Percentiles rank a stretch among this genome's conserved stretches.
These are phyloP conservation scores for Penicillium salamii DNA, from an alignment of 495 filamentous ascomycete species.

Conservation along the genomic window DNA sequence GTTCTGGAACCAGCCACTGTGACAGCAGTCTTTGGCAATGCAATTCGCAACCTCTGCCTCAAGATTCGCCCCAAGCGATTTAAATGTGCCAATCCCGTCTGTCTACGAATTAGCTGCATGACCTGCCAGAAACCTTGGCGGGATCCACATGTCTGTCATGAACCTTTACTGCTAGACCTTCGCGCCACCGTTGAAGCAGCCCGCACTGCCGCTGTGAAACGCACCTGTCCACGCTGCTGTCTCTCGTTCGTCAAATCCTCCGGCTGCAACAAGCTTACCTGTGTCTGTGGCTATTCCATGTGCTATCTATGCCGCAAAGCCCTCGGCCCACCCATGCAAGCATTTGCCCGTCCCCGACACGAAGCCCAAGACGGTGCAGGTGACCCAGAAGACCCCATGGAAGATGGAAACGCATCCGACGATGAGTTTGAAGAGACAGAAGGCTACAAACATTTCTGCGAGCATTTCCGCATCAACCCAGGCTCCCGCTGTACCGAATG, in stretches of 20 bases:
- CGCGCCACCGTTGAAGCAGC: constrained; percentile 86
- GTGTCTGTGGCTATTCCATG: constrained; percentile 96
- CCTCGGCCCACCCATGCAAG: constrained; percentile 29
- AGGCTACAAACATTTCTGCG: constrained; percentile 89
- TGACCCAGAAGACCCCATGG: constrained; percentile 2
- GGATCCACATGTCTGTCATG: constrained; percentile 66
- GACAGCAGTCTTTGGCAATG: constrained; percentile 42
- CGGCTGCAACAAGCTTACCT: constrained; percentile 97
- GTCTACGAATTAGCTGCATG: constrained; percentile 71
- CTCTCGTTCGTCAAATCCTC: constrained; percentile 87
- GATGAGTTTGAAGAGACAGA: constrained; percentile 49
- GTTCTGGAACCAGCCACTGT: constrained; percentile 39
- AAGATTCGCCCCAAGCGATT: constrained; percentile 68
- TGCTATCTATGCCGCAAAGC: constrained; percentile 81
- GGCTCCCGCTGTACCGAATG: constrained; percentile 73
- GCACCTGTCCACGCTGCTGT: constrained; percentile 87
- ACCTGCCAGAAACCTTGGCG: constrained; percentile 63
- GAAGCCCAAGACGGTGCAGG: constrained; percentile 10
- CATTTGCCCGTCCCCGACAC: constrained; percentile 4
- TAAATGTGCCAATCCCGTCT: constrained; percentile 64
- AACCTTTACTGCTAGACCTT: constrained; percentile 63
- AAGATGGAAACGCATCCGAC: constrained; percentile 17
- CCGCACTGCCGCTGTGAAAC: constrained; percentile 89
- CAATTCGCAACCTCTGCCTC: constrained; percentile 61
- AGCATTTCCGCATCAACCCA: constrained; percentile 79